phyloP scores from a whole-genome alignment of 441 rosid species.

The Breynia disticha region DNA sequence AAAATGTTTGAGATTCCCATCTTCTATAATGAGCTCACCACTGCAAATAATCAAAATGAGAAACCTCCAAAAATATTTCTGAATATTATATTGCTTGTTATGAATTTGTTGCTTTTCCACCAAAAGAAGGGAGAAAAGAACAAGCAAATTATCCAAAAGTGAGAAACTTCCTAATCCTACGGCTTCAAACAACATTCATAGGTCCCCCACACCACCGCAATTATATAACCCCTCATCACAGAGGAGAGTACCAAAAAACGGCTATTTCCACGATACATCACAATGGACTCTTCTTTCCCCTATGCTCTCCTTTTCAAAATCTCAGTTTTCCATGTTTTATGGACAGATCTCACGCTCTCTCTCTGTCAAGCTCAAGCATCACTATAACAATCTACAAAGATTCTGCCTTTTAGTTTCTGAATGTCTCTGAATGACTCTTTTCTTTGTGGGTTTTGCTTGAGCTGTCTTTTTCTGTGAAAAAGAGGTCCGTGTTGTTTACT shows the following conservation, averaged over 20 bases:
- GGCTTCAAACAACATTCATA: too few species aligned
- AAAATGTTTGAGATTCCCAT: too few species aligned
- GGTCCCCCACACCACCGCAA: too few species aligned
- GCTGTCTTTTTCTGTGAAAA: constrained; percentile 41
- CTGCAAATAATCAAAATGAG: too few species aligned
- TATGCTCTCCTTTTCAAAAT: constrained; percentile 17
- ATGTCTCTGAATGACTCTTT: neutral
- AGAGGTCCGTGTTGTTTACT: constrained; percentile 23
- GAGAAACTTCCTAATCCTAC: too few species aligned
- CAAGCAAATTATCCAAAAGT: neutral
- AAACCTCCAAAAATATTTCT: too few species aligned
- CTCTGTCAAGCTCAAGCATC: too few species aligned
- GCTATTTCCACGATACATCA: constrained; percentile 16
- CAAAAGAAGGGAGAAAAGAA: too few species aligned
- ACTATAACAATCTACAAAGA: neutral
- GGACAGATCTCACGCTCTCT: constrained; percentile 30
- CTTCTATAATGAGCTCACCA: too few species aligned
- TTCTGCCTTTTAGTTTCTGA: neutral
- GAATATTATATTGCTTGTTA: too few species aligned
- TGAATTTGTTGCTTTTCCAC: too few species aligned
- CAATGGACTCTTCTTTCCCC: constrained; percentile 15
- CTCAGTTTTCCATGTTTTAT: constrained; percentile 9
- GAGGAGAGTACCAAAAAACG: constrained; percentile 15
- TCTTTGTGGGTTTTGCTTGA: constrained; percentile 16
- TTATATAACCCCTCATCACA: neutral